These are phyloP conservation scores for Gonapodya prolifera DNA, from an alignment of 192 early-diverging fungal species.

Conservation along the genomic window DNA sequence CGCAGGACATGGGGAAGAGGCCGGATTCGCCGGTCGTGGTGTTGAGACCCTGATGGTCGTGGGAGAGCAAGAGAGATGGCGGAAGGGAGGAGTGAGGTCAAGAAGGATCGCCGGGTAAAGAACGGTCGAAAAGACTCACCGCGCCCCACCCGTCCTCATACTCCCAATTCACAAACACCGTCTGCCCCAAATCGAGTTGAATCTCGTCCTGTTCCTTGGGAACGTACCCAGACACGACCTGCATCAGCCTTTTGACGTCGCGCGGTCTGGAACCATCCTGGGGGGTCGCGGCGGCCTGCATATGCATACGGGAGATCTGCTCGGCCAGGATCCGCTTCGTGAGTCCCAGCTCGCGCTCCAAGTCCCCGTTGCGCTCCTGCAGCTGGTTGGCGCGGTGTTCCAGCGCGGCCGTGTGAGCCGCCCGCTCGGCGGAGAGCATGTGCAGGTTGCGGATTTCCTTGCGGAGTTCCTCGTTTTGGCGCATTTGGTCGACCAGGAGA, in stretches of 20 bases:
- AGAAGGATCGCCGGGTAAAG: no score
- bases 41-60: background rate
- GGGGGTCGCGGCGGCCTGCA: background rate
- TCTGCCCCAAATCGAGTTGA: background rate
- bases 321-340: background rate
- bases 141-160: background rate
- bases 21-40: background rate
- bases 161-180: background rate
- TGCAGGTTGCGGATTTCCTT: background rate
- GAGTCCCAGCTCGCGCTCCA: background rate
- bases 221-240: background rate
- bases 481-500: background rate
- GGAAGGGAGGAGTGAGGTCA: no score
- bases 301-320: background rate
- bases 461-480: background rate
- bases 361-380: background rate
- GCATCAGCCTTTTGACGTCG: background rate
- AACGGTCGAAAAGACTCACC: background rate
- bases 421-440: background rate
- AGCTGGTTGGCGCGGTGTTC: background rate
- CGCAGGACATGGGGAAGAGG: background rate
- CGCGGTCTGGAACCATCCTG: background rate
- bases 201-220: background rate
- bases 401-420: background rate
- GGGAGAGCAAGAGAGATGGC: background rate